Evolutionary conservation across 352 stramenopile genomes (phyloP).

Genomic region (Globisporangium splendens): DNA sequence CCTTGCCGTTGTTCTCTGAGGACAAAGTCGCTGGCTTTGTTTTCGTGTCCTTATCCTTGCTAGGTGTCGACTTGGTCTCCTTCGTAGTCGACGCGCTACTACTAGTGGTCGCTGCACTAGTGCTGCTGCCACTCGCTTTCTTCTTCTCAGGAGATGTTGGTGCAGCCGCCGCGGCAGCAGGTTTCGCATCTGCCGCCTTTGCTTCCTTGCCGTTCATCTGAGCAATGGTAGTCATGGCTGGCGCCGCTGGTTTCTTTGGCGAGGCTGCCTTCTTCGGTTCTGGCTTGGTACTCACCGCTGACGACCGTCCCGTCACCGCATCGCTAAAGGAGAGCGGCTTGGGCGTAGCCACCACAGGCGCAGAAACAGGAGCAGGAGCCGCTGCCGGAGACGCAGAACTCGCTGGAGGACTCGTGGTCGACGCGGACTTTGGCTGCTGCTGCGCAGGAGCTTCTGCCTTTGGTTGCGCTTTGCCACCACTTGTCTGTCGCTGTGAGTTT

Average conservation of each 20-base stretch:
- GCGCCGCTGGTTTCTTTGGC: neutral
- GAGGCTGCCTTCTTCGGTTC: slow-evolving; percentile 10
- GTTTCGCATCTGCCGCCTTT: slow-evolving; percentile 1
- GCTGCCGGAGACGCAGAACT: slow-evolving; percentile 10
- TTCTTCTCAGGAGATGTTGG: too few relatives aligned
- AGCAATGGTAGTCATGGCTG: neutral
- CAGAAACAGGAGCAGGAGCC: slow-evolving; percentile 5
- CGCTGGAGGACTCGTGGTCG: neutral
- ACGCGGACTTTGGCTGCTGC: slow-evolving; percentile 5
- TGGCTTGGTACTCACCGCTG: slow-evolving; percentile 4
- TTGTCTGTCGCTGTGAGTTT: slow-evolving; percentile 42
- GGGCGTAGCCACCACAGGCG: slow-evolving; percentile 9
- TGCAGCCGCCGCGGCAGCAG: too few relatives aligned
- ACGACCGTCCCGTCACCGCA: slow-evolving; percentile 48
- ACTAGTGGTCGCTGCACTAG: too few relatives aligned
- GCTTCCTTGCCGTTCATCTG: slow-evolving; percentile 1
- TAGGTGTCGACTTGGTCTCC: too few relatives aligned
- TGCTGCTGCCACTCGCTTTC: too few relatives aligned
- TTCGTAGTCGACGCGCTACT: too few relatives aligned
- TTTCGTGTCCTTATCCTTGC: too few relatives aligned
- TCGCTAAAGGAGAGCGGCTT: slow-evolving; percentile 77
- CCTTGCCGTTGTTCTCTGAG: too few relatives aligned
- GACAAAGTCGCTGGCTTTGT: too few relatives aligned
- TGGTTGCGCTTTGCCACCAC: slow-evolving; percentile 20
- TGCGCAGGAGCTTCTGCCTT: slow-evolving; percentile 7